Percentiles rank a stretch among this genome's conserved stretches.
phyloP scores from a whole-genome alignment of 2,329 filamentous ascomycete species.

The Beauveria pseudobassiana region DNA sequence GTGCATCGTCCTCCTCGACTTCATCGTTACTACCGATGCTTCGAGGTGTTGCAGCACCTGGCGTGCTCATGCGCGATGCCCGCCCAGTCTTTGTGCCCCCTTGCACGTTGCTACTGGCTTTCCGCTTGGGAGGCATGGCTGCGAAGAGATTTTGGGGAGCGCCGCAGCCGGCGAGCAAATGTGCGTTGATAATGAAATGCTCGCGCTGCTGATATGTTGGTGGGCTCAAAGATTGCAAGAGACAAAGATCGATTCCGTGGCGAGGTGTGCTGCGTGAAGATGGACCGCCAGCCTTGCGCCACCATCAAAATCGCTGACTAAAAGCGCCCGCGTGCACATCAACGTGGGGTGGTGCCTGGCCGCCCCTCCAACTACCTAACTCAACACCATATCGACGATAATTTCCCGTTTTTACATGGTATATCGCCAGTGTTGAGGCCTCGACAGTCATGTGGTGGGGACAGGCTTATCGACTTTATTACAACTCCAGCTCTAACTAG shows the following conservation, averaged over 20 bases:
- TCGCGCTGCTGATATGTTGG: neutral
- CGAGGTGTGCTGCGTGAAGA: neutral
- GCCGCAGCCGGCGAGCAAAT: neutral
- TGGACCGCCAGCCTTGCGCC: neutral
- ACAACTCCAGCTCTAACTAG: constrained; percentile 2
- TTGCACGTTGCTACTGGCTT: constrained; percentile 45
- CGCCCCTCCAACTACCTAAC: neutral
- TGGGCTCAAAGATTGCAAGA: neutral
- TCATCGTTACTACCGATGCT: constrained; percentile 51
- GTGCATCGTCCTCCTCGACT: constrained; percentile 38
- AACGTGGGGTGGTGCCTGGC: neutral
- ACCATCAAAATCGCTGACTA: neutral
- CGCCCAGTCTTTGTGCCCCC: constrained; percentile 48
- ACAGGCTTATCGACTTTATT: neutral
- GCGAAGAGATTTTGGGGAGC: neutral
- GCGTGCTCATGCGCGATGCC: constrained; percentile 51
- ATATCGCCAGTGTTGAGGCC: neutral
- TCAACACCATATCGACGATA: neutral
- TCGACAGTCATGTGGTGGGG: constrained; percentile 30
- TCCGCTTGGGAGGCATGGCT: constrained; percentile 63
- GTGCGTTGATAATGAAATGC: neutral
- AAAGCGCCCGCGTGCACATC: neutral
- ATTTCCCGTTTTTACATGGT: neutral
- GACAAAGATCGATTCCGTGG: neutral
- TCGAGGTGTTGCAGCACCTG: constrained; percentile 52